Evolutionary conservation across 2,329 filamentous ascomycete genomes (phyloP), one percentile per base, ranked within the genome.

Genomic region (Trichoderma harzianum): DNA sequence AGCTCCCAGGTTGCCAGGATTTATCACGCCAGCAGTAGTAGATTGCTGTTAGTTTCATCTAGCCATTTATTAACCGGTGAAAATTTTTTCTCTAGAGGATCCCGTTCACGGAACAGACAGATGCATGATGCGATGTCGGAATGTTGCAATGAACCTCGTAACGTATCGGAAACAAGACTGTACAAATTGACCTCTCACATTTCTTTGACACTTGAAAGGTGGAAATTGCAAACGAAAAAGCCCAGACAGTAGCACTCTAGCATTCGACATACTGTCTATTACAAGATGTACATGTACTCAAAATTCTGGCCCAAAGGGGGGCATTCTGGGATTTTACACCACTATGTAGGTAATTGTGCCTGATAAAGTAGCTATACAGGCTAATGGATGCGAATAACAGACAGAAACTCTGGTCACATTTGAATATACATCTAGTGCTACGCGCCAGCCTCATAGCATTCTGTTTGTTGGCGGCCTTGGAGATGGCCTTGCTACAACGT

Each of bases 381-480:
- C 39, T 55, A 10, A 43, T 55, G 18, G 18, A 14, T 1, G 12
- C 58, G 24, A 21, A 30, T 16, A 55, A 34, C 73, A 83, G 81
- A 81, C 81, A 18, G 82, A 83, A 72, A 79, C 77, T 5, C 78
- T 83, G 24, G 78, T 81, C 16, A 75, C 75, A 7, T 83, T 83
- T 72, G 82, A 83, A 72, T 83, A 82, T 70, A 79, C 79, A 7
- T 77, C 79, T 26, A 74, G 69, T 57, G 72, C 71, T 30, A 60
- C 72, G 34, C 76, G 74, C 21, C 79, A 81, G 74, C 80, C 78
- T 14, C 82, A 87, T 79, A 86, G 83, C 24, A 77, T 88, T 69
- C 78, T 88, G 74, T 88, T 84, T 80, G 79, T 88, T 71, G 86
- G 85, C 69, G 87, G 87, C 53, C 82, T 89, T 7, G 82, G 82